Base-by-base conservation (phyloP, 2,329 filamentous ascomycete species). In the Coniochaeta hoffmannii region DNA sequence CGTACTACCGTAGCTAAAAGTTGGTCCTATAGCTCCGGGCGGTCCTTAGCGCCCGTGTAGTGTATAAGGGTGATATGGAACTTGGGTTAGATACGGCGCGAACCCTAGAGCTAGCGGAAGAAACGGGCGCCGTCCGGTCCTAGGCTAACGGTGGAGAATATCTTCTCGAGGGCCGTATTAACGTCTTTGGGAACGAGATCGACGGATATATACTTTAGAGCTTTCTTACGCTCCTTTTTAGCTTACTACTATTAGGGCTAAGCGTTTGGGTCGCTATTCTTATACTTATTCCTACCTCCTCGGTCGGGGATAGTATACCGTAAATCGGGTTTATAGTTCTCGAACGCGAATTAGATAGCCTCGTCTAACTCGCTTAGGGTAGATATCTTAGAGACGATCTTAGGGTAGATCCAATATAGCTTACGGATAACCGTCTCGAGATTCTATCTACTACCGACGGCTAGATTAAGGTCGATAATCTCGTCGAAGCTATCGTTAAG, bases 51-150 rank as follows among this genome's bases (percentile, higher is more conserved):
- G 2, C 75, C 76, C 11, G 86, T 84, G 50, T 87, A 86, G 70
- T 99, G 94, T 69, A 97, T 90, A 38, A 99, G 80, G 0, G 94
- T 99, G 56, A 99, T 89, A 68, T 99, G 94, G 69, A 97, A 99
- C 38, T 85, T 79, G n/a, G 79, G 67, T 70, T 97, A 93, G 5
- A 97, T 73, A 54, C 94, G 88, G 19, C 86, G 80, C 2, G 78
- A 80, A 62, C 87, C 79, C 68, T 88, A 82, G 32, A 99, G 80
- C 56, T 89, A 82, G 63, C 80, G 82, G 74, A 89, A 99, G 65
- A 96, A 86, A 22, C 74, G 77, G 17, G 82, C 74, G 15, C 81
- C 73, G 4, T 83, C 71, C 0, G 81, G n/a, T n/a, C n/a, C n/a
- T n/a, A n/a, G 64, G 6, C 74, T 72, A 19, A 75, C 73, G 15